phyloP scores from a whole-genome alignment of 371 early-diverging fungal genomes.

The Chytridiales sp. region DNA sequence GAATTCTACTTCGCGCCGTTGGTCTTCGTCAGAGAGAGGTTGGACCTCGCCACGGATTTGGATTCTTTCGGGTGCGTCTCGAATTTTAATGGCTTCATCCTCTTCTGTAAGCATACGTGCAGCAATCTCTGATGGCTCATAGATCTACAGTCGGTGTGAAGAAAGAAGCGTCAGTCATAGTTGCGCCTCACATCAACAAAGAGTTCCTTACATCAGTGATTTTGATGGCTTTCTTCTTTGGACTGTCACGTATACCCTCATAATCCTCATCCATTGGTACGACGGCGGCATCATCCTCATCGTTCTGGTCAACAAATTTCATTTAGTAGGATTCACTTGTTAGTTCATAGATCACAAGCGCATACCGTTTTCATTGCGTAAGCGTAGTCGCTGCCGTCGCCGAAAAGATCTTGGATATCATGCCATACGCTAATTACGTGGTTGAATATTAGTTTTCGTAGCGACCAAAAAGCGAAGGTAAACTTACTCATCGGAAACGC shows the following conservation, averaged over 20 bases:
- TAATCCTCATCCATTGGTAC: constrained; percentile 24
- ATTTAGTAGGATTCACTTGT: no score
- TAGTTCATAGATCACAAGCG: not conserved
- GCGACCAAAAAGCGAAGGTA: not conserved
- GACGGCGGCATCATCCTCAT: constrained; percentile 19
- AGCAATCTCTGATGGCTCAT: constrained; percentile 88
- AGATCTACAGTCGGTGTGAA: constrained; percentile 59
- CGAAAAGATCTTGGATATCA: constrained; percentile 87
- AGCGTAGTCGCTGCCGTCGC: constrained; percentile 85
- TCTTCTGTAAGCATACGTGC: constrained; percentile 87
- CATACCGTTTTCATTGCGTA: constrained; percentile 65
- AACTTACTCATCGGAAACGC: constrained; percentile 43
- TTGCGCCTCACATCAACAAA: not conserved
- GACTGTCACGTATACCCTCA: constrained; percentile 28
- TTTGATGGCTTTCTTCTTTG: constrained; percentile 35
- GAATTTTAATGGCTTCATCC: constrained; percentile 84
- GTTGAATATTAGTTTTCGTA: not conserved
- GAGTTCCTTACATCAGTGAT: constrained; percentile 37
- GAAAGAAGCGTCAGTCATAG: not conserved
- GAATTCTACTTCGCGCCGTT: constrained; percentile 11
- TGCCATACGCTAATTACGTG: constrained; percentile 60
- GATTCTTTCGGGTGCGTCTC: constrained; percentile 92
- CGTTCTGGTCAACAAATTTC: constrained; percentile 9
- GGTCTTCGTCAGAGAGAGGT: constrained; percentile 16
- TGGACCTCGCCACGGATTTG: constrained; percentile 52